Evolutionary conservation across 1,284 basidiomycete species (phyloP).

Genomic region (Xerocomus nothofagi): DNA sequence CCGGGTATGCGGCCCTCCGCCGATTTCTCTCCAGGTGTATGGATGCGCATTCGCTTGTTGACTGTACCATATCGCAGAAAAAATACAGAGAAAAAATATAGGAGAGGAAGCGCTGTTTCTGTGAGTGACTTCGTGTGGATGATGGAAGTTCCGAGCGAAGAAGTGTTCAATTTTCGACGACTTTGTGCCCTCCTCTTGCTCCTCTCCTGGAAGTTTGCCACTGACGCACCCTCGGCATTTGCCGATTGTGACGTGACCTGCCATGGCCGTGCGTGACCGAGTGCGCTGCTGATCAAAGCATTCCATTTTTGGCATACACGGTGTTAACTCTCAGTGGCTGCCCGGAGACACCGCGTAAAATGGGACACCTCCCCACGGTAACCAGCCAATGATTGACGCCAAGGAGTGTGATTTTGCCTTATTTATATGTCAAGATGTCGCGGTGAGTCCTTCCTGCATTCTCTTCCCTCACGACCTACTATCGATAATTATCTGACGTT

Average conservation of each 20-base stretch:
- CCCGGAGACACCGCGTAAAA: conserved; percentile 1
- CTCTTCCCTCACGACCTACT: conserved; percentile 6
- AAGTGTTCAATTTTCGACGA: conserved; percentile 28
- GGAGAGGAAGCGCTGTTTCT: neutral
- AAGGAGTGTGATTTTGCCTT: neutral
- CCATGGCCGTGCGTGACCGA: conserved; percentile 19
- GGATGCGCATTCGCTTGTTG: neutral
- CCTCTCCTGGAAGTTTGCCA: conserved; percentile 23
- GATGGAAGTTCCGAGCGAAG: conserved; percentile 38
- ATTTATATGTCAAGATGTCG: conserved; percentile 20
- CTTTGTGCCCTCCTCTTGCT: conserved; percentile 19
- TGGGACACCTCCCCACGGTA: neutral
- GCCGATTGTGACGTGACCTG: conserved; percentile 27
- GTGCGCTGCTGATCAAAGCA: conserved; percentile 19
- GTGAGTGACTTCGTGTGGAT: conserved; percentile 19
- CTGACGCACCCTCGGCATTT: conserved; percentile 24
- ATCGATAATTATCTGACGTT: conserved; percentile 5
- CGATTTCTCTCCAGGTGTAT: neutral
- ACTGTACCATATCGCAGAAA: conserved; percentile 1
- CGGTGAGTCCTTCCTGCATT: neutral
- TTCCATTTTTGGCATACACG: conserved; percentile 23
- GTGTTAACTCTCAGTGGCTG: neutral
- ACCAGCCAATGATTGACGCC: conserved; percentile 20
- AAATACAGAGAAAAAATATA: conserved; percentile 11
- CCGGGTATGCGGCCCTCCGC: neutral